Base-by-base conservation (phyloP, 371 early-diverging fungal species). In the Lichtheimia corymbifera region DNA sequence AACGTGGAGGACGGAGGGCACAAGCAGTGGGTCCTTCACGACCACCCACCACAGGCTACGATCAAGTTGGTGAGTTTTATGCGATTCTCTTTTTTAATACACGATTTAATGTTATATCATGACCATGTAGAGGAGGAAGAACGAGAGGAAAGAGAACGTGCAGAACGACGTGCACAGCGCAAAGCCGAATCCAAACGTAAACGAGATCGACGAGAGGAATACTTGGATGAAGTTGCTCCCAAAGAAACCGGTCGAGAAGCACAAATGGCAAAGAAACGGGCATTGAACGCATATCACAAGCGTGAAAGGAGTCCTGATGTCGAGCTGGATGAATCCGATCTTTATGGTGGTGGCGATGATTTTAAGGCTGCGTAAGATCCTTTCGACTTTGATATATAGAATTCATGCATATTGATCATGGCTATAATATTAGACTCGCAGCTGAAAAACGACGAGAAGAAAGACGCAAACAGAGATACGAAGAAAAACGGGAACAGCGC, bases 171-270 rank as follows among this genome's bases (percentile, higher is more conserved):
- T 42, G 15, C 55, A 0, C 52, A 61, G 20, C 74, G 80, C 22
- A 86, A 84, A 55, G 70, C 79, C 40, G 87, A 89, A 50, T 62
- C 65, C 9, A 83, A 76, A 54, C 73, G 72, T 3, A 64, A 62
- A 18, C 75, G 72, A 20, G 82, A 86, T 50, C 69, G 76, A 15
- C 81, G 85, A 35, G 88, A 92, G 54, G 80, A 76, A 0, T 83
- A 83, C 27, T 64, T 93, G 18, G 93, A 95, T 53, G 94, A 93
- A 67, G 77, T 93, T 0, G 91, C 85, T 5, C 95, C 95, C 9
- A 91, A 85, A 58, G 87, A 86, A 35, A 91, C 89, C 4, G 95
- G 95, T 1, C 74, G 90, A 28, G 91, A 93, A 66, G 90, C 91
- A 0, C 74, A 79, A 67, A 40, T 90, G 9, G 88, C 87, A 15